Percentiles rank a stretch among this genome's conserved stretches.
These are phyloP conservation scores for Vaccinium corymbosum DNA, from an alignment of 148 eudicot species.

Conservation along the genomic window DNA sequence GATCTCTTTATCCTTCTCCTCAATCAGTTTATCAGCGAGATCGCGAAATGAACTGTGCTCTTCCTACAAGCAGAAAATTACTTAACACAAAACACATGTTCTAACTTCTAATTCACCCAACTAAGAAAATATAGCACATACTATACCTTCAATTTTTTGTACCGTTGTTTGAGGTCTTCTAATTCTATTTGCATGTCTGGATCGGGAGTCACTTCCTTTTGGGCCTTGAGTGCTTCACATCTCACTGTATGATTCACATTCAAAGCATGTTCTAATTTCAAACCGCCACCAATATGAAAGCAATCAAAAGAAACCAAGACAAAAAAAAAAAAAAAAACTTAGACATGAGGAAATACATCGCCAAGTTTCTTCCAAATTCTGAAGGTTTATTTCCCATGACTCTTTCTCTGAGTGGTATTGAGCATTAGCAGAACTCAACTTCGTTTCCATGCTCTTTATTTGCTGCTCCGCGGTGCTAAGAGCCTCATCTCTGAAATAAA, in stretches of 20 bases:
- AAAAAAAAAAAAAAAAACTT: conserved; percentile 11
- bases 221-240: conserved; percentile 63
- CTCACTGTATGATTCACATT: conserved; percentile 50
- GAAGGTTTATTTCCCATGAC: conserved; percentile 67
- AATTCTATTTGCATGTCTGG: conserved; percentile 57
- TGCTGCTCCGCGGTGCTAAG: conserved; percentile 55
- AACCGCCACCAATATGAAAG: not conserved
- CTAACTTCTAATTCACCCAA: conserved; percentile 3
- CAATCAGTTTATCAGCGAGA: conserved; percentile 94
- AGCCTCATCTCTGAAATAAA: conserved; percentile 64
- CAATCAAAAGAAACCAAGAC: not conserved
- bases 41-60: conserved; percentile 87
- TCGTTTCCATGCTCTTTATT: conserved; percentile 68
- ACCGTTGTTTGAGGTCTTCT: conserved; percentile 52
- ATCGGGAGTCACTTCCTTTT: conserved; percentile 47
- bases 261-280: not conserved
- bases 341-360: conserved; percentile 43
- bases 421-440: conserved; percentile 57
- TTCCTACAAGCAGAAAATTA: conserved; percentile 51
- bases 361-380: conserved; percentile 90
- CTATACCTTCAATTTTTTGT: conserved; percentile 62
- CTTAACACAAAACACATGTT: conserved; percentile 13
- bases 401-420: conserved; percentile 59
- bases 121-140: conserved; percentile 14
- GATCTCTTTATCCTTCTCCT: conserved; percentile 92